Base-by-base conservation (phyloP, 2,329 filamentous ascomycete species). In the Albophoma yamanashiensis region DNA sequence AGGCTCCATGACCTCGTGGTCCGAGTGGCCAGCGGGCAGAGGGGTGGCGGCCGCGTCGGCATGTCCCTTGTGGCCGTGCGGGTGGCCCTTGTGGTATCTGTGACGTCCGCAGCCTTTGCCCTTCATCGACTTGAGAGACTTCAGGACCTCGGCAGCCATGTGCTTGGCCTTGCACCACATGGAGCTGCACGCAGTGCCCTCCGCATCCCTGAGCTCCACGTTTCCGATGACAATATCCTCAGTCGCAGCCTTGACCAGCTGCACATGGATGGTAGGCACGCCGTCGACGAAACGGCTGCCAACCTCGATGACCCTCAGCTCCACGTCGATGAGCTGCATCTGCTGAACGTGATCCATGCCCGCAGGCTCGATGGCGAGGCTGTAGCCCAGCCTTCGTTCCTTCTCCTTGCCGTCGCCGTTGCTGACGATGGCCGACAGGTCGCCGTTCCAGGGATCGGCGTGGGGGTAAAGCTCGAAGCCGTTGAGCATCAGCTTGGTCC, bases 241-340 rank as follows among this genome's bases (percentile, higher is more conserved):
- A 20, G 73, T 73, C 4, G 78, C 76, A 1, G 81, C 83, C 75
- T 86, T 82, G 69, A 91, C 76, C 22, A 90, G 75, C 65, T 81
- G 82, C 55, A 89, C 75, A 55, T 82, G 79, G 60, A 91, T 77
- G 36, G 74, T 74, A 43, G 82, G 79, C 31, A 86, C 75, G 31
- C 74, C 77, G 53, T 82, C 73, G 59, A 88, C 71, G 61, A 85
- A 83, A 52, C 76, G 74, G 58, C 78, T 72, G 60, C 82, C 83
- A 34, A 89, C 80, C 68, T 85, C 80, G 61, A 85, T 78, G 62
- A 89, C 79, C 64, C 83, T 77, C 43, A 89, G 72, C 63, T 82
- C 77, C 60, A 88, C 67, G 43, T 75, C 70, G 58, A 87, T 70
- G 3, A 86, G 70, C 61, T 81, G 76, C 52, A 86, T 69, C 58